phyloP scores from a whole-genome alignment of 1,139 yeast genomes.

The Blastobotrys buckinghamii region DNA sequence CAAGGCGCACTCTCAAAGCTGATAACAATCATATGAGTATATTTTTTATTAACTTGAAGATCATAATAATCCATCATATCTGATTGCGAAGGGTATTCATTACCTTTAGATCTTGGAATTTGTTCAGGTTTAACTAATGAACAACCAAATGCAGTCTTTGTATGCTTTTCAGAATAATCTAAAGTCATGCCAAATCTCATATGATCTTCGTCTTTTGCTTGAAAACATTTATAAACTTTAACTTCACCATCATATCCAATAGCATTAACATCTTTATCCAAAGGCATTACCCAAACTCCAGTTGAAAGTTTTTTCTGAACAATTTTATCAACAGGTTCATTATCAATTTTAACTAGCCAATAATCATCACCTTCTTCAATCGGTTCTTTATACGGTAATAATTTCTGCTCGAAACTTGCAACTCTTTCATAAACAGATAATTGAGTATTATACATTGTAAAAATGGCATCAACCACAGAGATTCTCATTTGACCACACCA shows the following conservation, averaged over 20 bases:
- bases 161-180: background rate
- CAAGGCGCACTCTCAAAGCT: background rate
- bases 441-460: constrained; percentile 52
- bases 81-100: background rate
- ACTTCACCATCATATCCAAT: background rate
- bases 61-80: background rate
- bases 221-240: background rate
- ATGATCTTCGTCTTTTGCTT: background rate
- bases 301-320: background rate
- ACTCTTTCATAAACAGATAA: background rate
- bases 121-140: background rate
- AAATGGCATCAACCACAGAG: constrained; percentile 51
- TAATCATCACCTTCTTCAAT: background rate
- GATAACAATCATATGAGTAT: background rate
- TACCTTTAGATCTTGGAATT: background rate
- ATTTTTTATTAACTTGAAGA: background rate
- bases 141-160: background rate
- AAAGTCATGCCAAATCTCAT: background rate
- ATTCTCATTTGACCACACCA: constrained; percentile 92
- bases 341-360: background rate
- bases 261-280: background rate
- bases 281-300: background rate
- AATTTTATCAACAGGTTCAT: background rate
- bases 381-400: background rate
- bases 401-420: constrained; percentile 1